A percentile compares a stretch with the other conserved stretches of the same genome.
These are phyloP conservation scores for Penicillium sp. DNA, from an alignment of 2,329 filamentous ascomycete genomes.

Conservation along the genomic window DNA sequence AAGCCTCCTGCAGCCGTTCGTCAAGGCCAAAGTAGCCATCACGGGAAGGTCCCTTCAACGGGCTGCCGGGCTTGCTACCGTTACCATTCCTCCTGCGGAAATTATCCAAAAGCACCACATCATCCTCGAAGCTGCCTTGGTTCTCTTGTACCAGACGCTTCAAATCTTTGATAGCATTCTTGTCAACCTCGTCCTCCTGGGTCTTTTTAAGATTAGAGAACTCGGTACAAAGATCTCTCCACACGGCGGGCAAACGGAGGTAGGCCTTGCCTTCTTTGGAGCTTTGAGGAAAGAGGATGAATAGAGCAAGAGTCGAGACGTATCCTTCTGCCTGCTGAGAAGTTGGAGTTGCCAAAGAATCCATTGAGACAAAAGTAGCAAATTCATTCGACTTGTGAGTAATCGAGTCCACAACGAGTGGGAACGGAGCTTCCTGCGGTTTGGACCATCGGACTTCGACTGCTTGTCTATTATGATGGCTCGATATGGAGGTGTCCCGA, in stretches of 20 bases:
- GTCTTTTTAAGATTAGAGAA: constrained; percentile 69
- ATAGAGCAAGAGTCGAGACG: constrained; percentile 76
- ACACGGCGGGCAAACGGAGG: constrained; percentile 71
- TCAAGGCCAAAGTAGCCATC: constrained; percentile 27
- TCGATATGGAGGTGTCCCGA: constrained; percentile 66
- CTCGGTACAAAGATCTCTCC: constrained; percentile 84
- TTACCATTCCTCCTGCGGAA: constrained; percentile 58
- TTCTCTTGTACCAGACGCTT: constrained; percentile 43
- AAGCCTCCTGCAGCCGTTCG: constrained; percentile 50
- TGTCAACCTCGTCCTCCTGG: constrained; percentile 67
- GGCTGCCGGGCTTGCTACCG: constrained; percentile 28
- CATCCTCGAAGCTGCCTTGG: constrained; percentile 58
- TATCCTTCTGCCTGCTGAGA: constrained; percentile 81
- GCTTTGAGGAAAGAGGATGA: constrained; percentile 73
- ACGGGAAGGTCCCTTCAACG: constrained; percentile 20
- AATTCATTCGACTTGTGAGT: constrained; percentile 45
- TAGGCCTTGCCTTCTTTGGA: constrained; percentile 83
- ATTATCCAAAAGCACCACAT: constrained; percentile 72
- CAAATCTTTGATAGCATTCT: constrained; percentile 64
- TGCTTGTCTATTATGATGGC: constrained; percentile 73
- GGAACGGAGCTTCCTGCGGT: constrained; percentile 56
- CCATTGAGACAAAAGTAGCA: constrained; percentile 68
- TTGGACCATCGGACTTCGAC: constrained; percentile 78
- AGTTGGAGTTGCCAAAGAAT: constrained; percentile 69
- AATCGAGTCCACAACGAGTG: constrained; percentile 43